Conservation (phyloP, 2,329 filamentous ascomycete species). For the Aspergillus hortae region DNA sequence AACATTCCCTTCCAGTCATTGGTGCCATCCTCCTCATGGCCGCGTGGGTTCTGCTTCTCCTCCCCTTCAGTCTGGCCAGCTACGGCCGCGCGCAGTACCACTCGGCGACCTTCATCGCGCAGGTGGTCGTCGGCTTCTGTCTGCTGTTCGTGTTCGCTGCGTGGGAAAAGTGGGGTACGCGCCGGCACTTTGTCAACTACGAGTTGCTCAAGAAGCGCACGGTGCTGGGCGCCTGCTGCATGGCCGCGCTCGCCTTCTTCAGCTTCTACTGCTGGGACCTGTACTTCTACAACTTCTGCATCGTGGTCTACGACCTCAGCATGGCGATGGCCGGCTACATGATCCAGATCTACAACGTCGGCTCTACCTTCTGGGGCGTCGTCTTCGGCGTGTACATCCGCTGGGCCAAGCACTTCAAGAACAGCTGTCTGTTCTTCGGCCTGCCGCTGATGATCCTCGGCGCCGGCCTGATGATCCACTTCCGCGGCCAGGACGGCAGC, state of each 20-base stretch:
- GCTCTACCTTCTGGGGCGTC: constrained; percentile 50
- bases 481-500: constrained; percentile 47
- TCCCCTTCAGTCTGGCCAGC: constrained; percentile 60
- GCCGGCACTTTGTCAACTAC: constrained; percentile 54
- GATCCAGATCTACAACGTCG: constrained; percentile 52
- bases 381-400: constrained; percentile 50
- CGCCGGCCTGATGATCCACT: constrained; percentile 54
- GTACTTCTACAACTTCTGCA: constrained; percentile 54
- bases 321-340: constrained; percentile 46
- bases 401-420: constrained; percentile 51
- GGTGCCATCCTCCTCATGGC: constrained; percentile 60
- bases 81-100: constrained; percentile 40
- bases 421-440: constrained; percentile 48
- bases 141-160: constrained; percentile 51
- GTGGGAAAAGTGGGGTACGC: constrained; percentile 54
- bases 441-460: constrained; percentile 52
- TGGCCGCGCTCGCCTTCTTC: constrained; percentile 47
- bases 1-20: constrained; percentile 33
- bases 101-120: constrained; percentile 47
- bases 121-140: constrained; percentile 53
- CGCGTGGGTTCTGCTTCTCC: constrained; percentile 61
- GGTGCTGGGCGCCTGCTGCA: constrained; percentile 50
- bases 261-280: constrained; percentile 52
- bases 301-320: constrained; percentile 49
- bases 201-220: constrained; percentile 49